Base-by-base conservation (phyloP, 805 yeast genomes). In the Schwanniomyces vanrijiae region DNA sequence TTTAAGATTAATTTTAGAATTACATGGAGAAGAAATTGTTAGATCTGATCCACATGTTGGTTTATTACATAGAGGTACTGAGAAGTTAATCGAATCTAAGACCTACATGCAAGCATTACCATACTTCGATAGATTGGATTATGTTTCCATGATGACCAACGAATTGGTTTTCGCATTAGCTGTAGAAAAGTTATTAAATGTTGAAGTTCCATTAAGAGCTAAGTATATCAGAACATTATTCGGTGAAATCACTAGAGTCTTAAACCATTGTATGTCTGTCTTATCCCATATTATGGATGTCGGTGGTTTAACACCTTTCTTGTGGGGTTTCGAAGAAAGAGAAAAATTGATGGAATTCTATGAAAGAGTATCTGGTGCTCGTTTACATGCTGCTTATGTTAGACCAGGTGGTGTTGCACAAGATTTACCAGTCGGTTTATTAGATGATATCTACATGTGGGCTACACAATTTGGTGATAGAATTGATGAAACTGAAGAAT, bases 401-500 rank as follows among this genome's bases (percentile, higher is more conserved):
- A 81, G 96, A 73, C 96, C 96, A 46, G 96, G 96, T 60, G 96
- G 96, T 62, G 96, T 89, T 16, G 73, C 92, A 18, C 95, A 86
- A 70, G 96, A 89, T 71, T 69, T 89, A 50, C 96, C 96, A 21
- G 84, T 81, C 35, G 96, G 96, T 44, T 67, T 89, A 61, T 78
- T 89, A 59, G 96, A 89, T 68, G 96, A 89, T 65, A 89, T 89
- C 55, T 89, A 87, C 70, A 88, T 88, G 92, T 89, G 96, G 96
- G 95, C 96, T 47, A 89, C 96, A 20, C 96, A 89, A 75, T 89
- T 89, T 58, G 96, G 96, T 64, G 96, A 89, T 73, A 82, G 96
- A 74, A 71, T 89, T 55, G 96, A 89, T 67, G 96, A 89, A 70
- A 84, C 87, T 53, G 96, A 89, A 73, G 96, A 89, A 71, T 78